Base-by-base conservation (phyloP, 257 asterid species). In the Solanum infundibuliforme region DNA sequence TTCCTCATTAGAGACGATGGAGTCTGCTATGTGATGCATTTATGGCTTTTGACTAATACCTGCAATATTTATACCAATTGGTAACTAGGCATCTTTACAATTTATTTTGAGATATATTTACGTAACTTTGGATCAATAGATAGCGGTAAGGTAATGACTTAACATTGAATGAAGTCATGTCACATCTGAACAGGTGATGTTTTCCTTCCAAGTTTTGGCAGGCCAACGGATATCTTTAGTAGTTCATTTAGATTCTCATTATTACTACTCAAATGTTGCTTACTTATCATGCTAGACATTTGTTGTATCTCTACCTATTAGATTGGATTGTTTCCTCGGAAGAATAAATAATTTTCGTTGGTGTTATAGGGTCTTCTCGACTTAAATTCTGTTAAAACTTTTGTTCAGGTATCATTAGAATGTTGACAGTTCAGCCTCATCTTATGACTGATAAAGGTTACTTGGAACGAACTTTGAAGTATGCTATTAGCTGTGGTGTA, bases 401-500 rank as follows among this genome's bases (percentile, higher is more conserved):
- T 35, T 87, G 74, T 38, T 89, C 91, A 97, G 99, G 98, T 87
- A 55, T 97, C 58, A 29, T 97, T 92, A 92, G 94, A 88, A 95
- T 93, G 98, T 92, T 95, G 90, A 91, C 94, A 2, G 91, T 92
- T 38, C 98, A 94, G 91, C 98, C 98, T 32, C 96, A 94, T 88
- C 96, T 95, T 25, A 83, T 95, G 34, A 88, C 91, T 0, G 98
- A 95, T 89, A 93, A 92, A 92, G 92, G 88, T 43, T 94, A 94
- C 90, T 90, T 97, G 93, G 98, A 95, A 88, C 91, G 46, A 29
- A 89, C 97, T 4, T 89, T 93, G 82, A 94, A 90, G 91, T 97
- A 94, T 38, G 99, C 98, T 23, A 93, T 97, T 52, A 95, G 91
- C 92, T 97, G 99, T 35, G 99, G 98, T 18, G 94, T 95, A 6